Percentiles rank a stretch among this genome's conserved stretches.
phyloP scores from a whole-genome alignment of 2,329 filamentous ascomycete species.

The Hypoxylon rubiginosum region DNA sequence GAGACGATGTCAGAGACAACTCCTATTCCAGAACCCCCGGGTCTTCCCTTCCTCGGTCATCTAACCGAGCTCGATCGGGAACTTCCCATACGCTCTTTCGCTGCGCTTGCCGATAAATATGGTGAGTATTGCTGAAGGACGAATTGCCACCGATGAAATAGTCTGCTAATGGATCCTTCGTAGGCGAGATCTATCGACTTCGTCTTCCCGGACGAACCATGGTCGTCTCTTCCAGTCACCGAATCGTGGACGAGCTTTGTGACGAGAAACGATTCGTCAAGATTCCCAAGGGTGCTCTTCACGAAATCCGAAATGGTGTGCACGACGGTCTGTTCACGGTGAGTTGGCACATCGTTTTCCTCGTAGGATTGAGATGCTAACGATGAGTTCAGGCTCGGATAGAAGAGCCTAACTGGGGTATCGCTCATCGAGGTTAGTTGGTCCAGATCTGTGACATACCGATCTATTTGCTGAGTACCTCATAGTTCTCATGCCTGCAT shows the following conservation, averaged over 20 bases:
- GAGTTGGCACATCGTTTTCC: slow-evolving; percentile 49
- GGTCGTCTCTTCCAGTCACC: slow-evolving; percentile 66
- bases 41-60: slow-evolving; percentile 76
- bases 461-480: slow-evolving; percentile 68
- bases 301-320: slow-evolving; percentile 70
- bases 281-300: slow-evolving; percentile 62
- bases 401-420: slow-evolving; percentile 72
- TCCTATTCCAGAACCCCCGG: slow-evolving; percentile 73
- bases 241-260: slow-evolving; percentile 73
- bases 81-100: slow-evolving; percentile 68
- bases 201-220: slow-evolving; percentile 61
- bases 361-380: background rate
- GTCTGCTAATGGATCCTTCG: slow-evolving; percentile 32
- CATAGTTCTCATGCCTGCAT: slow-evolving; percentile 72
- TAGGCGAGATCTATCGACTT: slow-evolving; percentile 73
- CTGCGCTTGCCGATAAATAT: slow-evolving; percentile 73
- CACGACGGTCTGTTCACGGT: slow-evolving; percentile 77
- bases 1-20: slow-evolving; percentile 44
- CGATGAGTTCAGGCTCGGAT: slow-evolving; percentile 52
- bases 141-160: slow-evolving; percentile 6
- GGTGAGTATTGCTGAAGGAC: slow-evolving; percentile 58
- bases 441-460: background rate
- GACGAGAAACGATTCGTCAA: slow-evolving; percentile 77
- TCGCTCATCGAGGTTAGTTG: slow-evolving; percentile 48
- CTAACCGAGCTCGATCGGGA: slow-evolving; percentile 71